Evolutionary conservation across 192 early-diverging fungal species (phyloP).

Genomic region (Gamsiella multidivaricata): DNA sequence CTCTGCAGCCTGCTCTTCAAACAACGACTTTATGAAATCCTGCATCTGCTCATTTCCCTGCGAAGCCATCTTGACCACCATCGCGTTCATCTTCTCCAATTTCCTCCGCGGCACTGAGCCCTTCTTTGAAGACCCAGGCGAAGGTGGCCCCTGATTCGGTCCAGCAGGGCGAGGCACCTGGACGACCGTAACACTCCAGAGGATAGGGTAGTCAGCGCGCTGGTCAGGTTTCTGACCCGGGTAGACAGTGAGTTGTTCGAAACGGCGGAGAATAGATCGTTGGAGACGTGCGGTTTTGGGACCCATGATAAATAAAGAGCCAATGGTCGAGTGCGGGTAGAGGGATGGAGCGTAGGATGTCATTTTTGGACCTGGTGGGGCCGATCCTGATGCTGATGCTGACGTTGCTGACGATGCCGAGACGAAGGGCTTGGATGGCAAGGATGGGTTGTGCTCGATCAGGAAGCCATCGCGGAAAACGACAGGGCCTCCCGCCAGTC

Average conservation of each 20-base stretch:
- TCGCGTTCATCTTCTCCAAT: conserved; percentile 38
- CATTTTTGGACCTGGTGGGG: conserved; percentile 31
- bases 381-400: conserved; percentile 60
- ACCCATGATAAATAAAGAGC: conserved; percentile 71
- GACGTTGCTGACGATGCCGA: conserved; percentile 18
- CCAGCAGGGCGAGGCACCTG: conserved; percentile 30
- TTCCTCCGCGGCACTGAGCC: conserved; percentile 29
- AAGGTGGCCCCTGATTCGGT: background rate
- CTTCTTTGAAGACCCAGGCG: background rate
- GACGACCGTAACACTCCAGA: conserved; percentile 49
- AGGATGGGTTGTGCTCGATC: conserved; percentile 51
- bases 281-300: conserved; percentile 51
- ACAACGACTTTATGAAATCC: conserved; percentile 47
- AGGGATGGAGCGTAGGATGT: conserved; percentile 66
- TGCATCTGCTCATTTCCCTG: conserved; percentile 53
- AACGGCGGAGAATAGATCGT: conserved; percentile 36
- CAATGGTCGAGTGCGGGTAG: conserved; percentile 69
- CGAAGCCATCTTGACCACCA: conserved; percentile 54
- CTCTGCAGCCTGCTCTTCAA: conserved; percentile 30
- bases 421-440: conserved; percentile 19
- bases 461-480: conserved; percentile 63
- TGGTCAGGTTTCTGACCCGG: conserved; percentile 45
- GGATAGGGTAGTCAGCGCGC: conserved; percentile 39
- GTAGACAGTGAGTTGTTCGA: conserved; percentile 41
- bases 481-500: conserved; percentile 32